phyloP scores from a whole-genome alignment of 495 filamentous ascomycete genomes.

The Cryomyces minteri region DNA sequence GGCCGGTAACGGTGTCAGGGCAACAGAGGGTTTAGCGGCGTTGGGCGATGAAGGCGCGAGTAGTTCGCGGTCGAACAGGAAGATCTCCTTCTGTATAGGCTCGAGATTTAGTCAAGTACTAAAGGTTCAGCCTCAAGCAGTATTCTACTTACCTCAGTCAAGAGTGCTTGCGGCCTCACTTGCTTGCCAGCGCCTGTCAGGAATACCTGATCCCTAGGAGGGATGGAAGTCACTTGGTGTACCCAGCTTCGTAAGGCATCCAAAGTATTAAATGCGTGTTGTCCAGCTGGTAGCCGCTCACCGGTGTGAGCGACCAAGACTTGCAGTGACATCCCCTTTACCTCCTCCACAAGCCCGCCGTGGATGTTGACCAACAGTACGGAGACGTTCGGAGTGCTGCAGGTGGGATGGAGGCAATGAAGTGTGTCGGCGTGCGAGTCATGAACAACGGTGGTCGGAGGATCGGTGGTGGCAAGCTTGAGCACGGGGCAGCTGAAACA shows the following conservation, averaged over 20 bases:
- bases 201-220: slow-evolving; percentile 52
- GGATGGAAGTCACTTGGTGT: slow-evolving; percentile 43
- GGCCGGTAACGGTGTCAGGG: slow-evolving; percentile 35
- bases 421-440: no score
- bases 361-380: no score
- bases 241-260: slow-evolving; percentile 56
- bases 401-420: no score
- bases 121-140: slow-evolving; percentile 3
- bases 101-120: not conserved
- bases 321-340: slow-evolving; percentile 44
- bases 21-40: slow-evolving; percentile 19
- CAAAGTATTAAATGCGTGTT: slow-evolving; percentile 39
- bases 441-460: no score
- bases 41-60: slow-evolving; percentile 25
- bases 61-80: slow-evolving; percentile 63
- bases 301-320: slow-evolving; percentile 81
- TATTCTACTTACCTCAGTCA: slow-evolving; percentile 44
- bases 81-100: slow-evolving; percentile 52
- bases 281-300: slow-evolving; percentile 58
- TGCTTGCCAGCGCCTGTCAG: slow-evolving; percentile 71
- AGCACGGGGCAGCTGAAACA: no score
- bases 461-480: no score
- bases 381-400: no score
- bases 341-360: no score
- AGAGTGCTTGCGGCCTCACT: slow-evolving; percentile 53